Evolutionary conservation across 345 rosid species (phyloP).

Genomic region (Eucalyptus cloeziana): DNA sequence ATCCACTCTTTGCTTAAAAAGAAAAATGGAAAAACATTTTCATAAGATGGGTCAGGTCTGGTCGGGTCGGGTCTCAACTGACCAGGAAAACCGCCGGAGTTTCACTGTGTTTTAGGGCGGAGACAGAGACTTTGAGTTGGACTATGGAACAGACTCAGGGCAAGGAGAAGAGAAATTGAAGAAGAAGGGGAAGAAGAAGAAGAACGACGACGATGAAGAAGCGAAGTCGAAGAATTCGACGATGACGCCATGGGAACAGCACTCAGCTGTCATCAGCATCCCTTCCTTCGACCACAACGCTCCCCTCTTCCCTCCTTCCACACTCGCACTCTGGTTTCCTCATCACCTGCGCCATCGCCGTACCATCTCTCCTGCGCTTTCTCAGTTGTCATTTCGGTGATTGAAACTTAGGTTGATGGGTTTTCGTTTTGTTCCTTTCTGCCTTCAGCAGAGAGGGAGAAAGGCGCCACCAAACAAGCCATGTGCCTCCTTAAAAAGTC

Average conservation of each 20-base stretch:
- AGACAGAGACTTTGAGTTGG: background rate
- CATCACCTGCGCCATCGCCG: slow-evolving; percentile 61
- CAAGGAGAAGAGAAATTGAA: background rate
- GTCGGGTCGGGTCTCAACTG: background rate
- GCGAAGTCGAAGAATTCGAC: background rate
- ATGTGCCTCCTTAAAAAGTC: slow-evolving; percentile 69
- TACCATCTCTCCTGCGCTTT: background rate
- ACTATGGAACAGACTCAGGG: background rate
- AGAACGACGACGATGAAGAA: background rate
- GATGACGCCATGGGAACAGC: slow-evolving; percentile 85
- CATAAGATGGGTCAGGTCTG: background rate
- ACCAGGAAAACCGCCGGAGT: background rate
- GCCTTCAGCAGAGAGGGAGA: slow-evolving; percentile 57
- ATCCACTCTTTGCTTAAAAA: background rate
- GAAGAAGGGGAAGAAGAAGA: background rate
- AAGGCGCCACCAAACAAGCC: slow-evolving; percentile 72
- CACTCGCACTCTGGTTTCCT: slow-evolving; percentile 81
- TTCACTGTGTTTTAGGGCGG: background rate
- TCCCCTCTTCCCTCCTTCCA: slow-evolving; percentile 49
- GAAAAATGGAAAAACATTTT: background rate
- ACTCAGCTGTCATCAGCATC: slow-evolving; percentile 55
- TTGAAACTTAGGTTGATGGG: background rate
- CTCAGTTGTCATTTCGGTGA: background rate
- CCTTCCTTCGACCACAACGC: slow-evolving; percentile 73
- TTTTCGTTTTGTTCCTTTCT: background rate